Evolutionary conservation across 208 protist species (phyloP), one percentile per base, ranked within the genome.

Genomic region (Trypanosomatidae sp.): DNA sequence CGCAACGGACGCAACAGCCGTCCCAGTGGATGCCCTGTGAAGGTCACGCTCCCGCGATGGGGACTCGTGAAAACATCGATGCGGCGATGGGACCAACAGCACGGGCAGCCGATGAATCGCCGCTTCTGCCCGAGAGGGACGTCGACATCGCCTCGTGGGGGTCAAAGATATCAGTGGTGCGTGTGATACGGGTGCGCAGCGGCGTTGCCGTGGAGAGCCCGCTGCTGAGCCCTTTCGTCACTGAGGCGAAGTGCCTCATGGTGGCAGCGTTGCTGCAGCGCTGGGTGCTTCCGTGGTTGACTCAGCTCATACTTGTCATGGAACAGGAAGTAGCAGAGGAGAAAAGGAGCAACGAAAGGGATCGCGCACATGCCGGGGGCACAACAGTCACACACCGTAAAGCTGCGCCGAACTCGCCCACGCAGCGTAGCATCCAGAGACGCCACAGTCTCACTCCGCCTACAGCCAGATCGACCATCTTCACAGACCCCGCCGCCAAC

Each of bases 221-320:
- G 36, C 68, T 86, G 28, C 58, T 86, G 22, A 39, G 52, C 12
- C 82, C 64, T 8, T 86, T 76, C 50, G 69, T 73, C 19, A 30
- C 28, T 0, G 82, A 86, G 56, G 66, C 77, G 4, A 86, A 86
- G 43, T 33, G 59, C 2, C 33, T 64, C n/a, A 19, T 86, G 52
- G 33, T 79, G 7, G 52, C 70, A 3, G 33, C 47, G 47, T 28
- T 86, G 36, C 60, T 86, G 49, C 44, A 69, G 30, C 15, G 46
- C 36, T 75, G 78, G 66, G 62, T 86, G 49, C 55, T 80, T 55
- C 82, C 82, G 30, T 76, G 58, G 33, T 85, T 76, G 77, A 17
- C 59, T 30, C 47, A 60, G 19, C 67, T 74, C 3, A 28, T 56
- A 13, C 64, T 64, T 46, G 47, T 9, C 0, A 36, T 13, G 36